Evolutionary conservation across 139 green algal species (phyloP).

Genomic region (Zygnema circumcarinatum): DNA sequence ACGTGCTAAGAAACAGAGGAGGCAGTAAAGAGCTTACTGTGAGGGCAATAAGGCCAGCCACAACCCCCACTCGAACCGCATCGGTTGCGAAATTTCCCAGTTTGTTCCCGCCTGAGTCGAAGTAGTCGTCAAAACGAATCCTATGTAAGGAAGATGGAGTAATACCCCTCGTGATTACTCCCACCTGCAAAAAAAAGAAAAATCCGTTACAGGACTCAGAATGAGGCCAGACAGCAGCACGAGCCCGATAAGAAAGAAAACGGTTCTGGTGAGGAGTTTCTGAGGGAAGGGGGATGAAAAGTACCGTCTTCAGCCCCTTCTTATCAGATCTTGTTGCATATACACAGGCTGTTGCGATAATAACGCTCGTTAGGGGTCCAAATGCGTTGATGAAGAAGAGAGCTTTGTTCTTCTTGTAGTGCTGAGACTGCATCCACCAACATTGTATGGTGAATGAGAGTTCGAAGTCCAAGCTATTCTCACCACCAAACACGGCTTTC

Average conservation of each 20-base stretch:
- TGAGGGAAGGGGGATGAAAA: background rate
- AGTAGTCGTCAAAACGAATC: conserved; percentile 11
- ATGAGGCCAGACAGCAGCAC: no score
- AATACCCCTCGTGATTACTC: conserved; percentile 28
- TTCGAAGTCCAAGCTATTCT: background rate
- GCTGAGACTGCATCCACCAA: background rate
- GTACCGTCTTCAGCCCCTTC: conserved; percentile 8
- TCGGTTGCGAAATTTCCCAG: background rate
- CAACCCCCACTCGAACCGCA: conserved; percentile 3
- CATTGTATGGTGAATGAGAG: no score
- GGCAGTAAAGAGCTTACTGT: background rate
- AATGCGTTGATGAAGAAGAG: conserved; percentile 53
- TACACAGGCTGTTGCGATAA: conserved; percentile 39
- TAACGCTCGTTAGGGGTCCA: conserved; percentile 25
- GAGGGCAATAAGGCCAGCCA: conserved; percentile 18
- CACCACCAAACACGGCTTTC: no score
- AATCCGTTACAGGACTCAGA: no score
- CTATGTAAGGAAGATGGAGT: conserved; percentile 20
- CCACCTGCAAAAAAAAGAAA: conserved; percentile 24
- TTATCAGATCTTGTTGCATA: conserved; percentile 21
- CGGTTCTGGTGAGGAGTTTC: no score
- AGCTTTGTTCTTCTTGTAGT: conserved; percentile 33
- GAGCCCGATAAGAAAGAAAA: no score
- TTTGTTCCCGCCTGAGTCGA: background rate
- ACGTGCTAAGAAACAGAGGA: background rate